Conservation (phyloP, 768 basidiomycete species). For the Boletus rex-veris region DNA sequence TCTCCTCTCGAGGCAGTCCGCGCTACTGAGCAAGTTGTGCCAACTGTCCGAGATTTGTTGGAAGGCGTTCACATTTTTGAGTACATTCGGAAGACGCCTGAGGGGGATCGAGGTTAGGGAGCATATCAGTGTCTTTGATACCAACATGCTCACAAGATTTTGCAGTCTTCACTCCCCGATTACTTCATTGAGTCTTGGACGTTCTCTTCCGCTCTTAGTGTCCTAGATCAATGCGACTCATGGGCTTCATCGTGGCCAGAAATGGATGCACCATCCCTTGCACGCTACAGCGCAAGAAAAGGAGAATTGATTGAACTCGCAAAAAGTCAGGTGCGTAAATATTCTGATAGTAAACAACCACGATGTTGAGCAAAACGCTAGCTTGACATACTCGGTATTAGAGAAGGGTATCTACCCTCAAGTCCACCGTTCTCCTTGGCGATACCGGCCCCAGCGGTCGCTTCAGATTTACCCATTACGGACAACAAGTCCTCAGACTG, state of each 20-base stretch:
- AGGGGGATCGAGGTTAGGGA: slow-evolving; percentile 66
- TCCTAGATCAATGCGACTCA: slow-evolving; percentile 72
- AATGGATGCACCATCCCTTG: slow-evolving; percentile 45
- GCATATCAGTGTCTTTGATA: not conserved
- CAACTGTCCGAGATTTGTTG: slow-evolving; percentile 66
- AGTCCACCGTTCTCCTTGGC: slow-evolving; percentile 69
- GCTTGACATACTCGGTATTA: slow-evolving; percentile 85
- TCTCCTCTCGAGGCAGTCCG: slow-evolving; percentile 82
- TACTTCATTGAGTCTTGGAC: slow-evolving; percentile 93
- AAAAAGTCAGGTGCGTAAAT: slow-evolving; percentile 66
- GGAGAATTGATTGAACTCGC: slow-evolving; percentile 92
- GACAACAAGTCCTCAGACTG: slow-evolving; percentile 22
- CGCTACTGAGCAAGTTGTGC: slow-evolving; percentile 66
- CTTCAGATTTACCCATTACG: slow-evolving; percentile 13
- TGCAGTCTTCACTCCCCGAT: slow-evolving; percentile 49
- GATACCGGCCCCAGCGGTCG: slow-evolving; percentile 16
- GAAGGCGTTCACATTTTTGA: slow-evolving; percentile 72
- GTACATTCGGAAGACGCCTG: slow-evolving; percentile 69
- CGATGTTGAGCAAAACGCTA: slow-evolving; percentile 30
- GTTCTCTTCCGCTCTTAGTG: slow-evolving; percentile 83
- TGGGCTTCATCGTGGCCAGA: slow-evolving; percentile 54
- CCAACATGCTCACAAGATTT: slow-evolving; percentile 18
- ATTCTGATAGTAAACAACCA: not conserved
- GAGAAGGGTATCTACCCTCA: slow-evolving; percentile 64
- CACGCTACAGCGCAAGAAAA: slow-evolving; percentile 67